Base-by-base conservation (phyloP, 805 yeast species). In the Candida chilensis region DNA sequence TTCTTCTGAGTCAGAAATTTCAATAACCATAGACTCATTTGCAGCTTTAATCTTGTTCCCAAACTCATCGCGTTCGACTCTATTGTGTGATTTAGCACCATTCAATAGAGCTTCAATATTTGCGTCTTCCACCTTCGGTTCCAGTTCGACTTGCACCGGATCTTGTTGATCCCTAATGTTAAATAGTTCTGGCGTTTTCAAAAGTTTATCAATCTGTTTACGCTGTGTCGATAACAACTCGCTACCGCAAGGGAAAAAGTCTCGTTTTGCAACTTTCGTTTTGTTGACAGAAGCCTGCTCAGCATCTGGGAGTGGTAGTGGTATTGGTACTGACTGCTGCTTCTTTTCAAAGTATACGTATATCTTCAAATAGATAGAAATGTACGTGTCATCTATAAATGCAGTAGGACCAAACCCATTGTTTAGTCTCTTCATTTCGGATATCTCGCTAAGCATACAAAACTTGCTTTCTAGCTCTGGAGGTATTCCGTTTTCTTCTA, bases 351-450 rank as follows among this genome's bases (percentile, higher is more conserved):
- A 44, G 21, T 36, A 31, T 15, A 41, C 37, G 37, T 59, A 79
- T 6, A 80, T 45, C 32, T 58, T 60, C 44, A 84, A 51, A 42
- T 65, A 85, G 0, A 80, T 47, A 5, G 78, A 67, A 20, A 77
- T 75, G 36, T 72, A 72, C 0, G 84, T 70, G 37, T 84, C 92
- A 49, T 84, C 95, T 32, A 82, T 70, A 21, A 69, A 50, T 0
- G 85, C 74, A 0, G 92, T 81, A 3, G 92, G 75, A 0, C 87
- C 90, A 48, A 78, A 78, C 0, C 94, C 94, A 47, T 79, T 82
- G 36, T 86, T 84, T 54, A 80, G 64, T 35, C 79, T 69, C 37
- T 84, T 64, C 42, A 82, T 62, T 29, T 79, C 88, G 11, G 67
- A 60, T 7, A 72, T 47, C 15, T 76, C 76, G 32, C 51, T 54